phyloP scores from a whole-genome alignment of 208 protist genomes.

The Trypanosoma lewisi region DNA sequence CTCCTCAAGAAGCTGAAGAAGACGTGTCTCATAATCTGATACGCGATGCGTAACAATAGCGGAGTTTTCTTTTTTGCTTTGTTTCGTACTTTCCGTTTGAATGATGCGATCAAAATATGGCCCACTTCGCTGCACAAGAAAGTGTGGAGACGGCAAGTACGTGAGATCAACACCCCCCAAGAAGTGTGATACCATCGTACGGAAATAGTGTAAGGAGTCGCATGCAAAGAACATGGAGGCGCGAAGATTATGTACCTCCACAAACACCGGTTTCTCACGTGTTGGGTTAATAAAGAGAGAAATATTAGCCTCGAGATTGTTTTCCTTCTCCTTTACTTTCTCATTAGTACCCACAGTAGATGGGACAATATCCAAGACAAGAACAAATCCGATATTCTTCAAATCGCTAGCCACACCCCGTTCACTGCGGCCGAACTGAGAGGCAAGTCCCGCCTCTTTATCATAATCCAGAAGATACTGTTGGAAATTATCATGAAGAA shows the following conservation, averaged over 20 bases:
- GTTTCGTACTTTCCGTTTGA: conserved; percentile 1
- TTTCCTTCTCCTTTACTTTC: neutral
- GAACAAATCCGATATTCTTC: conserved; percentile 21
- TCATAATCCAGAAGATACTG: conserved; percentile 22
- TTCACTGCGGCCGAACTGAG: conserved; percentile 25
- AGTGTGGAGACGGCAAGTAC: conserved; percentile 37
- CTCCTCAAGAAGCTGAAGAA: conserved; percentile 11
- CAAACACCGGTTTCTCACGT: conserved; percentile 28
- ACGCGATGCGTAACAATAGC: conserved; percentile 7
- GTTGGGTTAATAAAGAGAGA: conserved; percentile 20
- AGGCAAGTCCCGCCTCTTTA: conserved; percentile 10
- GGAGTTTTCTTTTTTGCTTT: neutral
- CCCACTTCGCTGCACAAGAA: conserved; percentile 56
- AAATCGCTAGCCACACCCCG: conserved; percentile 14
- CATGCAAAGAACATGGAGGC: conserved; percentile 50
- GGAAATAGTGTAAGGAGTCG: conserved; percentile 45
- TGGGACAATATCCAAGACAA: conserved; percentile 16
- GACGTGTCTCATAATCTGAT: conserved; percentile 12
- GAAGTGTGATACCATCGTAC: conserved; percentile 32
- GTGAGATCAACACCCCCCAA: conserved; percentile 30
- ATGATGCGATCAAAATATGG: conserved; percentile 29
- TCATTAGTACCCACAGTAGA: neutral
- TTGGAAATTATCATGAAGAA: conserved; percentile 27
- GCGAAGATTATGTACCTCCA: conserved; percentile 43
- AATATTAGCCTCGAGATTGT: conserved; percentile 7